These are phyloP conservation scores for Rutstroemia sp. DNA, from an alignment of 2,329 filamentous ascomycete species.

Conservation along the genomic window DNA sequence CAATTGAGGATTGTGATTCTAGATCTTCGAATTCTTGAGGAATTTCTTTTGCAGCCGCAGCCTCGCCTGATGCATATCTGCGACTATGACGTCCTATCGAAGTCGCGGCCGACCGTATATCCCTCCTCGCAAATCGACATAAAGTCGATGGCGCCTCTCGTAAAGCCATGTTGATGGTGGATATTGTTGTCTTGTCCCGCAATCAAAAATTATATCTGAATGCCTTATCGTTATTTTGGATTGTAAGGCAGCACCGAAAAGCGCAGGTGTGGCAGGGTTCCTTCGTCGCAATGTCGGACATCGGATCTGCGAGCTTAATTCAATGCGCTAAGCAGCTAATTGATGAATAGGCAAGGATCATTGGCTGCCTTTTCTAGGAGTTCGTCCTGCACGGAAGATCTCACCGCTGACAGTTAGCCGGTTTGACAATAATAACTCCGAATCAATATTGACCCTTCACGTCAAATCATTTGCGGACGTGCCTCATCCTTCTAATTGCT, in stretches of 20 bases:
- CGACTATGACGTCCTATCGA: slow-evolving; percentile 12
- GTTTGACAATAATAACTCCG: too few species aligned
- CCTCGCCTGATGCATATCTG: slow-evolving; percentile 26
- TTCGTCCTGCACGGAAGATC: too few species aligned
- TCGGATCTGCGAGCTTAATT: too few species aligned
- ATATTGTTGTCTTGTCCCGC: neutral
- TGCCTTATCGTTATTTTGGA: neutral
- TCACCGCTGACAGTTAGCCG: too few species aligned
- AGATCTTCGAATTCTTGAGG: slow-evolving; percentile 34
- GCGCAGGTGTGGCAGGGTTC: too few species aligned
- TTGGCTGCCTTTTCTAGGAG: too few species aligned
- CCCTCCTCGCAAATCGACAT: slow-evolving; percentile 20
- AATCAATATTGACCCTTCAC: too few species aligned
- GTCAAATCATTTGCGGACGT: too few species aligned
- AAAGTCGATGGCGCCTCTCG: slow-evolving; percentile 27
- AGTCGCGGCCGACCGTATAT: slow-evolving; percentile 14
- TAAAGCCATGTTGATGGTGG: slow-evolving; percentile 24
- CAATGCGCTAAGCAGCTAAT: too few species aligned
- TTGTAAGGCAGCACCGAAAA: too few species aligned
- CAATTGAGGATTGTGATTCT: slow-evolving; percentile 38
- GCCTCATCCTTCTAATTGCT: neutral
- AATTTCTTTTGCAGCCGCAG: slow-evolving; percentile 17
- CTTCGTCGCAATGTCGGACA: too few species aligned
- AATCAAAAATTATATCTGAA: slow-evolving; percentile 6
- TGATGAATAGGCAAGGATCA: too few species aligned